Base-by-base conservation (phyloP, 176 grass and related monocot genomes). In the Rhipidocladum racemiflorum region DNA sequence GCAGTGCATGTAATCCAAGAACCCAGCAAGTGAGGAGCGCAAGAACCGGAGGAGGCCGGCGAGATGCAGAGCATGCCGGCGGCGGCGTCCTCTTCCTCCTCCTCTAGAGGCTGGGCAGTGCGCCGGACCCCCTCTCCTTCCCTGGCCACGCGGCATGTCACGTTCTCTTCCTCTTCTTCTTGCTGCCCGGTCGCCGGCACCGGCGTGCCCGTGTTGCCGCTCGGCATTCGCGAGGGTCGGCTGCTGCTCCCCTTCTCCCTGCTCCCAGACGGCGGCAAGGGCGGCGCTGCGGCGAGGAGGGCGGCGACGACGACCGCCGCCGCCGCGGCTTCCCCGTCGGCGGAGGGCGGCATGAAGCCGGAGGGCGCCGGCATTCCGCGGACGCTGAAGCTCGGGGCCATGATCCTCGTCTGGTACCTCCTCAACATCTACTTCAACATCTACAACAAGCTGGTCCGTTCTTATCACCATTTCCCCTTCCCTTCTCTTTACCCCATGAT, bases 351-450 rank as follows among this genome's bases (percentile, higher is more conserved):
- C 28, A 65, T 18, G 4, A 49, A 67, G 39, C 29, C 29, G 16
- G 55, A 77, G 53, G 11, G 35, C 28, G 64, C 7, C 23, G 78
- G 23, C 88, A 86, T 90, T 86, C 18, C 84, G 23, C 73, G 73
- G 79, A 82, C 54, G 13, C 16, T 94, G 44, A 76, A 65, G 76
- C 77, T 94, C 64, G 89, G 86, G 12, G 20, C 75, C 23, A 91
- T 91, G 89, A 86, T 94, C 75, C 78, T 91, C 65, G 85, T 86
- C 70, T 94, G 92, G 92, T 91, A 89, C 71, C 55, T 87, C 34
- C 87, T 94, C 86, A 94, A 94, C 89, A 91, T 94, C 65, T 94
- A 87, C 83, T 94, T 94, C 86, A 94, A 91, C 80, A 91, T 94
- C 88, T 89, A 62, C 80, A 94, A 94, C 80, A 94, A 94, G 65